phyloP scores from a whole-genome alignment of 768 basidiomycete genomes.

The Naganishia randhawae region DNA sequence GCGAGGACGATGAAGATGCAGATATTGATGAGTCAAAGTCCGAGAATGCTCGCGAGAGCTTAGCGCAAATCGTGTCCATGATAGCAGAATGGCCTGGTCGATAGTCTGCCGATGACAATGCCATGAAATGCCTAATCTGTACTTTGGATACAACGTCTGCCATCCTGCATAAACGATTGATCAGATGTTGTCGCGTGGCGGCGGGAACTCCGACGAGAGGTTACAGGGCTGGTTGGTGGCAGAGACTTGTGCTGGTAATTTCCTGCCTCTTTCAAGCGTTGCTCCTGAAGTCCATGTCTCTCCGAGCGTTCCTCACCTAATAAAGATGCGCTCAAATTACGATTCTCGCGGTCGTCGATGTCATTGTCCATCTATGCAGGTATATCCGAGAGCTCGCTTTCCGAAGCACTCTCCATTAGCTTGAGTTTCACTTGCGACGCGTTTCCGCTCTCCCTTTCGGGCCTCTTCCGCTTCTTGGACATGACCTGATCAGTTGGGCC shows the following conservation, averaged over 20 bases:
- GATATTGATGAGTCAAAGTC: neutral
- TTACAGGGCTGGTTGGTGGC: neutral
- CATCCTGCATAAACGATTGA: neutral
- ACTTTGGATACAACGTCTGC: neutral
- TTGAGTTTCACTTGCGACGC: neutral
- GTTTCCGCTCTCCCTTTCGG: neutral
- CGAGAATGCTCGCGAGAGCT: neutral
- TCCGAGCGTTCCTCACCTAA: neutral
- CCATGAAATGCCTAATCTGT: slow-evolving; percentile 22
- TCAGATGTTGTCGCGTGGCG: neutral
- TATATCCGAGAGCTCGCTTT: neutral
- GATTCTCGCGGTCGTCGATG: neutral
- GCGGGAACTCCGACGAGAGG: neutral
- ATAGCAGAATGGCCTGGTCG: slow-evolving; percentile 15
- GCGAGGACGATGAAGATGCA: neutral
- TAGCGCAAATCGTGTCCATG: slow-evolving; percentile 5
- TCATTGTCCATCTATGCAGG: neutral
- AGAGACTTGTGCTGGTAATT: neutral
- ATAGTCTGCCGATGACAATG: neutral
- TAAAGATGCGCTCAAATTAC: neutral
- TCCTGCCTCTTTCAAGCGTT: no score
- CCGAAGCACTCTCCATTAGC: neutral
- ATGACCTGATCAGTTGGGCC: no score
- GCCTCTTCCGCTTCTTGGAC: slow-evolving; percentile 5
- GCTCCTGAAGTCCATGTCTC: no score